phyloP scores from a whole-genome alignment of 2,329 filamentous ascomycete species.

The Xylaria sp. region DNA sequence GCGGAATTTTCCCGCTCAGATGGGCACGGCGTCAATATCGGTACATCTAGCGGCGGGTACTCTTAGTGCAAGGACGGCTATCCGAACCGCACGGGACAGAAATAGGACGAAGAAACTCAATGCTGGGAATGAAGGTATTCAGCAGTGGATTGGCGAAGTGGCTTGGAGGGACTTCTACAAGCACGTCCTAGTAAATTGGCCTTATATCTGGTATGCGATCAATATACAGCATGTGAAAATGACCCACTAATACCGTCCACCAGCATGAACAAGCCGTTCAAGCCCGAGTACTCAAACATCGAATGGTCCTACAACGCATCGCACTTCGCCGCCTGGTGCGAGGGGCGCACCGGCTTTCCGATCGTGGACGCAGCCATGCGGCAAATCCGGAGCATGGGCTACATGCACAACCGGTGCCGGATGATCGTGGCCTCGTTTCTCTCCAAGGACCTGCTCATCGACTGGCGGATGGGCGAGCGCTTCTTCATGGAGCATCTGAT shows the following conservation, averaged over 20 bases:
- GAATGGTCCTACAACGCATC: slow-evolving; percentile 77
- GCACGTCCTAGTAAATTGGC: slow-evolving; percentile 84
- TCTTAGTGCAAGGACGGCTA: slow-evolving; percentile 70
- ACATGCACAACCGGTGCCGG: slow-evolving; percentile 84
- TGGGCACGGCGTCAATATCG: slow-evolving; percentile 71
- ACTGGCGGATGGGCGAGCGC: slow-evolving; percentile 82
- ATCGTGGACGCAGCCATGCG: slow-evolving; percentile 89
- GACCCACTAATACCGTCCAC: slow-evolving; percentile 8
- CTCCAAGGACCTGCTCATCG: slow-evolving; percentile 77
- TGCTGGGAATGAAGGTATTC: slow-evolving; percentile 67
- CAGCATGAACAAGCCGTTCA: slow-evolving; percentile 68
- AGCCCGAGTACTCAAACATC: slow-evolving; percentile 83
- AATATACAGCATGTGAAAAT: no score
- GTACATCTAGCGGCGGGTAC: slow-evolving; percentile 73
- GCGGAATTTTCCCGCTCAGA: slow-evolving; percentile 69
- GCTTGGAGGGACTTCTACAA: slow-evolving; percentile 91
- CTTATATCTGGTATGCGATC: slow-evolving; percentile 69
- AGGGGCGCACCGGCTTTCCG: slow-evolving; percentile 78
- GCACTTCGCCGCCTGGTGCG: slow-evolving; percentile 75
- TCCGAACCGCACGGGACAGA: slow-evolving; percentile 61
- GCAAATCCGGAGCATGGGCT: slow-evolving; percentile 70
- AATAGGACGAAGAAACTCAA: slow-evolving; percentile 65
- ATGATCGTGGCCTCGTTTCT: slow-evolving; percentile 86
- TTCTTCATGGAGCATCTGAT: slow-evolving; percentile 84
- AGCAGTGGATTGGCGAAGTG: slow-evolving; percentile 79